Evolutionary conservation across 495 filamentous ascomycete genomes (phyloP).

Genomic region (Talaromyces thailandensis): DNA sequence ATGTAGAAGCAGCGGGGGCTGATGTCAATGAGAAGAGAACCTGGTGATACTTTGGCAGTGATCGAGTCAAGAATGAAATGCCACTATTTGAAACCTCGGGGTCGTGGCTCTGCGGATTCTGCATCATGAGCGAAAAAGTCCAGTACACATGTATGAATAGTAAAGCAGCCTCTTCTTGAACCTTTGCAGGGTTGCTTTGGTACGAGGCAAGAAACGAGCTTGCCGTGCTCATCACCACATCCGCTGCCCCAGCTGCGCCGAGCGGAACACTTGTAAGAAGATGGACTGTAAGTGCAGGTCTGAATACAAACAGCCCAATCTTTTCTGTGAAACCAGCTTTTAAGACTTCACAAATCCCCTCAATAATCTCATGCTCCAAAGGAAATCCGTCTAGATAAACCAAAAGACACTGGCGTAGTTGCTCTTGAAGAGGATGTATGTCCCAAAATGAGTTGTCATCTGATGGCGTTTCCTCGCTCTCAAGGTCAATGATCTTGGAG

Average conservation of each 20-base stretch:
- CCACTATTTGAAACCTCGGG: constrained; percentile 73
- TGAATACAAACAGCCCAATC: constrained; percentile 70
- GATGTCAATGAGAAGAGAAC: constrained; percentile 28
- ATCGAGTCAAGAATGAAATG: constrained; percentile 60
- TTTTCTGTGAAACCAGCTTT: constrained; percentile 73
- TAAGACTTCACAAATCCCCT: constrained; percentile 66
- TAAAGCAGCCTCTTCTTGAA: constrained; percentile 38
- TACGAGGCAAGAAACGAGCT: constrained; percentile 57
- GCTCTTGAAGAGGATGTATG: constrained; percentile 31
- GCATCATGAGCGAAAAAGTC: constrained; percentile 53
- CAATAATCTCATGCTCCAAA: constrained; percentile 59
- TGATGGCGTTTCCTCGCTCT: constrained; percentile 32
- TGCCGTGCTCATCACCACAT: constrained; percentile 71
- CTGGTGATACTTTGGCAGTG: constrained; percentile 53
- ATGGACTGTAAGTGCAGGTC: constrained; percentile 54
- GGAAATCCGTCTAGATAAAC: constrained; percentile 45
- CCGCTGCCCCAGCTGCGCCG: constrained; percentile 59
- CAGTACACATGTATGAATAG: constrained; percentile 58
- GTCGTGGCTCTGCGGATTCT: constrained; percentile 46
- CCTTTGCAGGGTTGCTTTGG: constrained; percentile 48
- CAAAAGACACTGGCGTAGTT: constrained; percentile 29
- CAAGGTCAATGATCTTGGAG: constrained; percentile 59
- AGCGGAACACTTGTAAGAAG: constrained; percentile 57
- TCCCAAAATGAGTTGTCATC: constrained; percentile 51
- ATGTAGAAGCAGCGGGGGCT: constrained; percentile 37